phyloP scores from a whole-genome alignment of 306 rosid genomes.

The Phaseolus lunatus region DNA sequence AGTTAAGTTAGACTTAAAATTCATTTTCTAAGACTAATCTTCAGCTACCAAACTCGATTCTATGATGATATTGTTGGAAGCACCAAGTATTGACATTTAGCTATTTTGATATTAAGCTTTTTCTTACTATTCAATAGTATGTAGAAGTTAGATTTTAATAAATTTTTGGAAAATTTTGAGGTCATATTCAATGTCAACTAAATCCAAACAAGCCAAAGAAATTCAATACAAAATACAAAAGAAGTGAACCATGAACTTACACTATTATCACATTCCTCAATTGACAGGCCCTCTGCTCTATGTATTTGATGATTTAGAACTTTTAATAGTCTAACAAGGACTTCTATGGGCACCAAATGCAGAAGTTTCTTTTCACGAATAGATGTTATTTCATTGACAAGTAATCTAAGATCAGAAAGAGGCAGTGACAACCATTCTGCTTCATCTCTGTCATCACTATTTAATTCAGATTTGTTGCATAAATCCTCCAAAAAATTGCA shows the following conservation, averaged over 20 bases:
- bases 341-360: conserved; percentile 78
- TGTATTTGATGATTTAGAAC: conserved; percentile 96
- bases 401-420: conserved; percentile 79
- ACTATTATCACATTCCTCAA: conserved; percentile 73
- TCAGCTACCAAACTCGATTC: conserved; percentile 5
- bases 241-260: conserved; percentile 59
- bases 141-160: conserved; percentile 22
- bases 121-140: conserved; percentile 2
- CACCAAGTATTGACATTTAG: not conserved
- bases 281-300: conserved; percentile 93
- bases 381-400: conserved; percentile 87
- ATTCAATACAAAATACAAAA: conserved; percentile 6
- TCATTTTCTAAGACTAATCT: no score
- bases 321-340: conserved; percentile 81
- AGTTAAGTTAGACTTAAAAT: no score
- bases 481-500: conserved; percentile 75
- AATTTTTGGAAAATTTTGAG: conserved; percentile 15
- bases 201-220: conserved; percentile 37
- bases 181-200: conserved; percentile 29
- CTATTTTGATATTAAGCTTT: conserved; percentile 11
- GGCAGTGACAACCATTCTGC: conserved; percentile 87
- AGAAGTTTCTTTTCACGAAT: conserved; percentile 78
- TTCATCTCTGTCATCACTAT: conserved; percentile 84
- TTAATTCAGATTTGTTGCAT: conserved; percentile 77
- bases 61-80: not conserved